phyloP scores from a whole-genome alignment of 306 rosid genomes.

The Mimosa bimucronata region DNA sequence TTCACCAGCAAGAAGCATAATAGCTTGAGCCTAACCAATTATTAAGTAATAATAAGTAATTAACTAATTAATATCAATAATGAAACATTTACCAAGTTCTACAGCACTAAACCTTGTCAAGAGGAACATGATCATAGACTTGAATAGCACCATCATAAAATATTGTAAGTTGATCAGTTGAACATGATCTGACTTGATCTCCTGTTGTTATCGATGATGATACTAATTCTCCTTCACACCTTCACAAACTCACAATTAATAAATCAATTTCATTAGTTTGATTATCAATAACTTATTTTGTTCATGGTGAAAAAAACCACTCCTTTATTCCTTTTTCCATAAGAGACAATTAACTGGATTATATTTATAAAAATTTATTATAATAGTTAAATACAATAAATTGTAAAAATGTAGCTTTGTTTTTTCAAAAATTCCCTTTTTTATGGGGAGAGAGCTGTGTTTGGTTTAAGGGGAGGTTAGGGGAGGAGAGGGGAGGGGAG shows the following conservation, averaged over 20 bases:
- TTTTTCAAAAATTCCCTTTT: too few species aligned
- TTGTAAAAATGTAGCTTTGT: too few species aligned
- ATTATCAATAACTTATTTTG: too few species aligned
- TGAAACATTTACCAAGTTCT: neutral
- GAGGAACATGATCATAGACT: conserved; percentile 39
- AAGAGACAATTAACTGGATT: too few species aligned
- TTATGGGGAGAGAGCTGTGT: too few species aligned
- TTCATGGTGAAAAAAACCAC: too few species aligned
- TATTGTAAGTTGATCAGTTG: conserved; percentile 40
- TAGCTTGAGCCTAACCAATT: conserved; percentile 32
- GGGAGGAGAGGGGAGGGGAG: too few species aligned
- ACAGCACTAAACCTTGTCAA: conserved; percentile 24
- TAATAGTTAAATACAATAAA: too few species aligned
- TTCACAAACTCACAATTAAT: neutral
- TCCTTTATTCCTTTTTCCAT: too few species aligned
- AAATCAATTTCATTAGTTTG: too few species aligned
- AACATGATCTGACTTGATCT: neutral
- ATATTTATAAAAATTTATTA: too few species aligned
- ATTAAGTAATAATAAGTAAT: neutral
- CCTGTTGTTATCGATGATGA: neutral
- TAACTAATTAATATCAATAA: neutral
- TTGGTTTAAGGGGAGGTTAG: too few species aligned
- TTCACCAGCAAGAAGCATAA: conserved; percentile 16
- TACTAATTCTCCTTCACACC: conserved; percentile 14
- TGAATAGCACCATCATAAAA: conserved; percentile 37